Evolutionary conservation across 257 asterid genomes (phyloP), one percentile per base, ranked within the genome.

Genomic region (Scutellaria minor): DNA sequence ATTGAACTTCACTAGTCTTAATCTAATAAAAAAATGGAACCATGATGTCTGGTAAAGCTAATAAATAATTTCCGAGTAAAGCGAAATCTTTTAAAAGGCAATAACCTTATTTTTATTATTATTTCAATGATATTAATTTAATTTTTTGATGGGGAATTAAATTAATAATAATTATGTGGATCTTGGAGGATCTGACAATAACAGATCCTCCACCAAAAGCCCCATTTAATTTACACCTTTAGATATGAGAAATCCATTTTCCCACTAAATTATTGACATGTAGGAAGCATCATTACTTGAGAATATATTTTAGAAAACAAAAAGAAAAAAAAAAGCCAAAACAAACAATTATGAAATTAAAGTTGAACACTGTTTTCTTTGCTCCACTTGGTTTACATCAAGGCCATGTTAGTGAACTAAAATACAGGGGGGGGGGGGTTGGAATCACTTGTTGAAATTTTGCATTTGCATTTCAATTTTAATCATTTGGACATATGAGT

Each of bases 151-250:
- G 61, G 31, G 13, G 46, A 66, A 68, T 13, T 70, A 11, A 62
- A 53, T 35, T 55, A 61, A 9, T 64, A 66, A 60, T 52, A 60
- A 46, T 5, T 47, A 57, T 57, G 66, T 73, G 78, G 73, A 67
- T 68, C 77, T 66, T 51, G n/a, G 44, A 56, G 20, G 76, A 80
- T 77, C 79, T 78, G 85, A 80, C 84, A 75, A 31, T 14, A 79
- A 70, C 54, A 61, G 82, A 75, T 68, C 74, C 66, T 68, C 85
- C 89, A 83, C 80, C 56, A 68, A 35, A 14, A 45, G 12, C 66
- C 64, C 64, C 65, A 64, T 56, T 61, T 63, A 40, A 56, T 66
- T 59, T 13, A 18, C n/a, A 52, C 37, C 64, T 52, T 47, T 47
- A 60, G 59, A 35, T 63, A 53, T 77, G 60, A 66, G 48, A 70